Evolutionary conservation across 2,329 filamentous ascomycete genomes (phyloP), one percentile per base, ranked within the genome.

Genomic region (Laburnicola sp.): DNA sequence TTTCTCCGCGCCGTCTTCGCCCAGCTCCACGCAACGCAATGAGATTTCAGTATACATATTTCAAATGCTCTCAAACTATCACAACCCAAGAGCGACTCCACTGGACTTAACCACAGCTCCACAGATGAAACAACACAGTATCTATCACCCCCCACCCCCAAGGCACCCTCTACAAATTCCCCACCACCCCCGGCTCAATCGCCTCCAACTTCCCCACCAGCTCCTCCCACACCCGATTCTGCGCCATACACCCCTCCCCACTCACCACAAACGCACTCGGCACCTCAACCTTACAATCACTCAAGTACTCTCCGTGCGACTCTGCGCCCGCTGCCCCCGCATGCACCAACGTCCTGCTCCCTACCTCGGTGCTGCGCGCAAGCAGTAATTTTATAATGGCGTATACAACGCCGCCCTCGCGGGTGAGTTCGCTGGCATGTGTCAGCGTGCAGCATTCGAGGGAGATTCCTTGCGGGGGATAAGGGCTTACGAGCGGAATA

Each of bases 301-400:
- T 69, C 40, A 77, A 44, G 49, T 76, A 78, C 57, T 72, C 58
- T 0, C 76, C 76, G 57, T 77, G 74, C 2, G 59, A 69, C 49
- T 74, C 69, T 3, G 52, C 45, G 0, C 74, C 74, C 21, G 55
- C 59, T 7, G 62, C 48, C 6, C 68, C 74, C 0, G 70, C 74
- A 53, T 72, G 60, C 0, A 76, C 73, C 8, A 78, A 60, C 1
- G 69, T 76, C 21, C 75, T 55, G 7, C 63, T 64, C 0, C 76
- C 76, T 2, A 73, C 70, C 51, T 77, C 75, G 0, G 71, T 75
- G 1, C 64, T 69, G 1, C 75, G 58, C 3, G 69, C 73, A 7
- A 71, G 52, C 4, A 66, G 6, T 8, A 55, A 37, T 10, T 56
- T 54, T 6, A 59, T 2, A 4, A 67, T n/a, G 0, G 9, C 34